A percentile compares a stretch with the other conserved stretches of the same genome.
These are phyloP conservation scores for Puccinia triticina DNA, from an alignment of 1,284 basidiomycete species.

Conservation along the genomic window DNA sequence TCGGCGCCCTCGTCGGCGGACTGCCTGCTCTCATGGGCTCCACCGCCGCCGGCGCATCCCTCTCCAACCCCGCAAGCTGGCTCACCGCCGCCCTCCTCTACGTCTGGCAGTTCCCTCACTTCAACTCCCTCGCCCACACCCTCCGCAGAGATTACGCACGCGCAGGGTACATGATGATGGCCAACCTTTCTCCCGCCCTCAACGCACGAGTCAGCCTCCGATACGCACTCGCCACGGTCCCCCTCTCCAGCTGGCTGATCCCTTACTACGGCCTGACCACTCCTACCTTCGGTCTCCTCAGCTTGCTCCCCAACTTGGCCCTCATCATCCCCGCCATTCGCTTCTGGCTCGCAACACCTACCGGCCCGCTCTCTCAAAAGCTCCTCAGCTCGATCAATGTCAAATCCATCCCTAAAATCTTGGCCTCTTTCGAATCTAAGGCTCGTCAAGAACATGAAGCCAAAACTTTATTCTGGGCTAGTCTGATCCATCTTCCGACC, in stretches of 20 bases:
- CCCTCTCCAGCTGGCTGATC: constrained; percentile 76
- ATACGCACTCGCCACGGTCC: constrained; percentile 77
- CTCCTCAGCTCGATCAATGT: constrained; percentile 55
- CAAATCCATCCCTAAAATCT: constrained; percentile 60
- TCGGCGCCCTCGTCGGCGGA: constrained; percentile 87
- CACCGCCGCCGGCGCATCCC: constrained; percentile 69
- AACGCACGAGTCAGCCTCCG: constrained; percentile 85
- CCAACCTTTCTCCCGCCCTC: constrained; percentile 74
- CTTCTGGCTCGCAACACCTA: constrained; percentile 67
- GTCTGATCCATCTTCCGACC: constrained; percentile 87
- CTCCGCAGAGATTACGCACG: constrained; percentile 86
- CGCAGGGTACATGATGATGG: constrained; percentile 92
- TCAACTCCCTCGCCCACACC: constrained; percentile 88
- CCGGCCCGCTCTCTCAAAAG: not conserved
- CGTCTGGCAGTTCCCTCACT: constrained; percentile 99
- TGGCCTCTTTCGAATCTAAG: constrained; percentile 50
- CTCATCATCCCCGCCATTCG: constrained; percentile 72
- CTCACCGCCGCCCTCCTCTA: constrained; percentile 81
- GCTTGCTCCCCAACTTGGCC: constrained; percentile 74
- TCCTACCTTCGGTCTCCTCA: constrained; percentile 80
- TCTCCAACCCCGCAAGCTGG: constrained; percentile 62
- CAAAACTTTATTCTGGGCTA: constrained; percentile 75
- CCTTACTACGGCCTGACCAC: constrained; percentile 85
- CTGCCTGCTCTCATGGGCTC: constrained; percentile 97
- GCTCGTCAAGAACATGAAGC: constrained; percentile 72